Conservation (phyloP, 2,329 filamentous ascomycete genomes). For the Aspergillus niger region DNA sequence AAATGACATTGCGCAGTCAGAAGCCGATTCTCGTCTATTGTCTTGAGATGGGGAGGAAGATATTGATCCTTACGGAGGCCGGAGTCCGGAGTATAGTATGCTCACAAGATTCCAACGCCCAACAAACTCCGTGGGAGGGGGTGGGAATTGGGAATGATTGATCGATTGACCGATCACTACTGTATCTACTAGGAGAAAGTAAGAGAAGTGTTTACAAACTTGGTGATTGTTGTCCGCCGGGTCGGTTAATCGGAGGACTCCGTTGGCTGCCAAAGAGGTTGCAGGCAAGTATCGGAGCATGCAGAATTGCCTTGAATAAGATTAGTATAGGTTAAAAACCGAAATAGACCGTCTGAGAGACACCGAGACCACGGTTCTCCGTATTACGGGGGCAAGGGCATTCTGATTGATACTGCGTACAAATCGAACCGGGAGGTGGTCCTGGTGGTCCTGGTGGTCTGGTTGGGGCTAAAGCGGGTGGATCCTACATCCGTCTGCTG, state of each 20-base stretch:
- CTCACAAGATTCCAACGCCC: not conserved
- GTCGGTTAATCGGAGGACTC: not conserved
- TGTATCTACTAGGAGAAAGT: not conserved
- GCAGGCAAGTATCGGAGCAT: not conserved
- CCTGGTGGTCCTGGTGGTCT: not conserved
- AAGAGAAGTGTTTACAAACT: not conserved
- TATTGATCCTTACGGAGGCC: constrained; percentile 4
- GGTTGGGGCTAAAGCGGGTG: constrained; percentile 7
- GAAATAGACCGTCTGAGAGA: not conserved
- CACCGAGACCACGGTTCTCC: not conserved
- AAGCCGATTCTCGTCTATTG: too few relatives aligned
- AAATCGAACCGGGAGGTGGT: constrained; percentile 2
- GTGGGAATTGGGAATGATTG: not conserved
- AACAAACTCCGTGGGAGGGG: not conserved
- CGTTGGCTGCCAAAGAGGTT: not conserved
- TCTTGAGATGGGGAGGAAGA: not conserved
- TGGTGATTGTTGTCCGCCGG: not conserved
- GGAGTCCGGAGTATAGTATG: constrained; percentile 10
- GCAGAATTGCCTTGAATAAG: not conserved
- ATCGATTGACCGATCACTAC: not conserved
- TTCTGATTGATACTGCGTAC: too few relatives aligned
- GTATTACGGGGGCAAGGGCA: not conserved
- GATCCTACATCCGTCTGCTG: constrained; percentile 3
- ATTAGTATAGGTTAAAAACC: not conserved
- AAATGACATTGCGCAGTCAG: too few relatives aligned